Evolutionary conservation across 2,329 filamentous ascomycete genomes (phyloP).

Genomic region (Daldinia sp.): DNA sequence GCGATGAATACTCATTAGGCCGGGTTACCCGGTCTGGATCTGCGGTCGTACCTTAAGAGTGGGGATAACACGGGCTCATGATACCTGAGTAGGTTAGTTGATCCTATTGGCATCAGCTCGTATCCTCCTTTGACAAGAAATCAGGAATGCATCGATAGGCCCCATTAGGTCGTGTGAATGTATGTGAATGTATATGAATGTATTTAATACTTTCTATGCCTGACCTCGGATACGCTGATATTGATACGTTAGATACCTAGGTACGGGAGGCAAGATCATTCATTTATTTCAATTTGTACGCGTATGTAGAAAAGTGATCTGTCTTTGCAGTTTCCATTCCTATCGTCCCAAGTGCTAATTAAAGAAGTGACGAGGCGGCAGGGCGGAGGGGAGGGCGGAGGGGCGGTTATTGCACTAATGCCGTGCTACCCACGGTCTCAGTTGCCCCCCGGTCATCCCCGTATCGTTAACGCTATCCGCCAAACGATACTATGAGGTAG

Average conservation of each 20-base stretch:
- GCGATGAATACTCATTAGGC: slow-evolving; percentile 5
- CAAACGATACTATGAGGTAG: too few relatives aligned
- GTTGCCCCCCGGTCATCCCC: neutral
- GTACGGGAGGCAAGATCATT: too few relatives aligned
- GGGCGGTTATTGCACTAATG: slow-evolving; percentile 12
- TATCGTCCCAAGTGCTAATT: neutral
- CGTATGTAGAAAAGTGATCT: neutral
- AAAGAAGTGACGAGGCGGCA: slow-evolving; percentile 16
- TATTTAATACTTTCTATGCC: neutral
- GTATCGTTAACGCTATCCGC: neutral
- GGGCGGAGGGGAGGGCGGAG: neutral
- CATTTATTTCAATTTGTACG: neutral
- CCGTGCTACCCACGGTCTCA: slow-evolving; percentile 9
- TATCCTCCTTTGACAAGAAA: slow-evolving; percentile 9
- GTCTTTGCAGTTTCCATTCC: neutral
- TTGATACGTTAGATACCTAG: too few relatives aligned
- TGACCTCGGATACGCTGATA: too few relatives aligned
- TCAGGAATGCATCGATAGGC: slow-evolving; percentile 4
- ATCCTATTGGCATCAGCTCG: slow-evolving; percentile 23
- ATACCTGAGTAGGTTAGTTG: slow-evolving; percentile 8
- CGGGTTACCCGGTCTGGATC: slow-evolving; percentile 15
- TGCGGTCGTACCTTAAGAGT: slow-evolving; percentile 9
- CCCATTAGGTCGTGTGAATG: neutral
- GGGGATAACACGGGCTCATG: slow-evolving; percentile 23
- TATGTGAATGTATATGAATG: neutral